phyloP scores from a whole-genome alignment of 352 stramenopile species.

The Globisporangium paddicum region DNA sequence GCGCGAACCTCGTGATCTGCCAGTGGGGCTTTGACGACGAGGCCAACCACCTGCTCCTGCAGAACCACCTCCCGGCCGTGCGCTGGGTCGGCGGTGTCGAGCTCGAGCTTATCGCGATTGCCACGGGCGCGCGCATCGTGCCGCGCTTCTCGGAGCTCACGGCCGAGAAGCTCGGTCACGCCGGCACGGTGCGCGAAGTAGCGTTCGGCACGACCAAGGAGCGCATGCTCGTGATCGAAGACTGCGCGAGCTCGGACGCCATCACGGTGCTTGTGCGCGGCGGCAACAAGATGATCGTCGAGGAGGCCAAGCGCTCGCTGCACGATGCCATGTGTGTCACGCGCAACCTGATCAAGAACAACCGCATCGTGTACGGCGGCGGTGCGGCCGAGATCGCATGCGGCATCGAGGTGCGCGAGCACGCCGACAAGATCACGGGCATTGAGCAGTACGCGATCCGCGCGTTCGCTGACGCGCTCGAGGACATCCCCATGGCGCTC shows the following conservation, averaged over 20 bases:
- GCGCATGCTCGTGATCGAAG: conserved; percentile 98
- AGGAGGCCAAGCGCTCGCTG: conserved; percentile 98
- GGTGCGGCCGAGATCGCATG: conserved; percentile 97
- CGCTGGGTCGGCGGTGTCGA: conserved; percentile 99
- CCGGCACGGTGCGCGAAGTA: conserved; percentile 94
- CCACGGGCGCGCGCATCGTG: conserved; percentile 98
- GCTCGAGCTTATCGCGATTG: conserved; percentile 99
- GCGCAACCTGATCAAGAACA: conserved; percentile 99
- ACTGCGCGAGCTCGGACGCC: conserved; percentile 96
- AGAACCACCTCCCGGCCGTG: conserved; percentile 97
- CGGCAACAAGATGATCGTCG: conserved; percentile 99
- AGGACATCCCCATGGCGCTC: conserved; percentile 99
- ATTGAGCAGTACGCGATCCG: conserved; percentile 98
- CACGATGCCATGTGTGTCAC: conserved; percentile 99
- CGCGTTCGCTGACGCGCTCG: conserved; percentile 97
- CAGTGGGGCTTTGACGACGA: conserved; percentile 99
- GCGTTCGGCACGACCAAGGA: conserved; percentile 97
- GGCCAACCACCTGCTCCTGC: conserved; percentile 98
- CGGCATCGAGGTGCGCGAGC: conserved; percentile 91
- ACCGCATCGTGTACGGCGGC: conserved; percentile 99
- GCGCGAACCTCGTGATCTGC: conserved; percentile 98
- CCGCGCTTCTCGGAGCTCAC: conserved; percentile 97
- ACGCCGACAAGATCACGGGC: conserved; percentile 78
- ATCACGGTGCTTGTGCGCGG: conserved; percentile 98
- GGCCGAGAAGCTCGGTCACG: conserved; percentile 95